Conservation (phyloP, 176 grass and related monocot genomes). For the Poa pratensis region DNA sequence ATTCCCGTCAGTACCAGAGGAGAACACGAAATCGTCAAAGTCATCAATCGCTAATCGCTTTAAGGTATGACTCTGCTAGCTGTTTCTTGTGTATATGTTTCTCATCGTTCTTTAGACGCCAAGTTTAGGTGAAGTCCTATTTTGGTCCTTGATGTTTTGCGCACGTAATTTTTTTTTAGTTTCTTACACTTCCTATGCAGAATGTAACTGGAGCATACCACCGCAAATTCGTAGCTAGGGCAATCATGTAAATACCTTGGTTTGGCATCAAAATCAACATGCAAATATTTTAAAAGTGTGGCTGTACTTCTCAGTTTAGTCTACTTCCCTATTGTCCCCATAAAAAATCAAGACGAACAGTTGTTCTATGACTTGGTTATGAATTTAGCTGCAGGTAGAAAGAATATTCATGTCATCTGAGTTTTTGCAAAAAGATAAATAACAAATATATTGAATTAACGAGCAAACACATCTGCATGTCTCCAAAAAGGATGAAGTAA, state of each 20-base stretch:
- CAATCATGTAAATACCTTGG: slow-evolving; percentile 4
- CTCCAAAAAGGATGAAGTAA: slow-evolving; percentile 19
- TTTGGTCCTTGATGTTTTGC: slow-evolving; percentile 33
- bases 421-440: slow-evolving; percentile 13
- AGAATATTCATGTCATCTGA: slow-evolving; percentile 1
- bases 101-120: slow-evolving; percentile 23
- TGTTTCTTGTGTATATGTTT: slow-evolving; percentile 17
- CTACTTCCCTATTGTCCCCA: background rate
- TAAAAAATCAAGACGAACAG: background rate
- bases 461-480: background rate
- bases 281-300: background rate
- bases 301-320: background rate
- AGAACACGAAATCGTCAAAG: slow-evolving; percentile 86
- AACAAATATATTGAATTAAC: background rate
- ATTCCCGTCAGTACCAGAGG: slow-evolving; percentile 69
- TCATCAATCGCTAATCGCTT: slow-evolving; percentile 81
- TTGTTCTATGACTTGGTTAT: slow-evolving; percentile 5
- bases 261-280: slow-evolving; percentile 15
- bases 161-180: background rate
- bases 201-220: slow-evolving; percentile 15
- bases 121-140: slow-evolving; percentile 31
- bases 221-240: background rate
- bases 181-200: slow-evolving; percentile 22
- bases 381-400: slow-evolving; percentile 4
- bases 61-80: slow-evolving; percentile 58